Conservation (phyloP, 106 monocot genomes). For the Platanthera guangdongensis region DNA sequence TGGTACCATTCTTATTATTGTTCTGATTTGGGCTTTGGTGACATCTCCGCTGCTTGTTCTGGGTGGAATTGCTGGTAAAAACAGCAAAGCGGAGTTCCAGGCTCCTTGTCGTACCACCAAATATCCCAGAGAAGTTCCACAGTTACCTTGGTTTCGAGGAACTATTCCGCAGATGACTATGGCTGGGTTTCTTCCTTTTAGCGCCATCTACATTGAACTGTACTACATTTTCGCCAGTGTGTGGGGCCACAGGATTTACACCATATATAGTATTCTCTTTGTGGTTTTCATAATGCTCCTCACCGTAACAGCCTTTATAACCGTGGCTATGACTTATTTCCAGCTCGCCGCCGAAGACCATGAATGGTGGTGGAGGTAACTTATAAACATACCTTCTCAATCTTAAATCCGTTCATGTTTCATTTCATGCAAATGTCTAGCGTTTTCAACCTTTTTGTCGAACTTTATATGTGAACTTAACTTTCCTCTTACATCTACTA, state of each 20-base stretch:
- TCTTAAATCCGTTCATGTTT: no score
- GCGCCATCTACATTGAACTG: conserved; percentile 59
- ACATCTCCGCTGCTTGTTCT: conserved; percentile 56
- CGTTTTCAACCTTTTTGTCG: no score
- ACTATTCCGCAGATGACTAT: conserved; percentile 48
- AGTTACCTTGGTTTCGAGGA: conserved; percentile 50
- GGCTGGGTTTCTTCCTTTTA: conserved; percentile 63
- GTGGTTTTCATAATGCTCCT: conserved; percentile 68
- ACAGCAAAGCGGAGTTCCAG: conserved; percentile 46
- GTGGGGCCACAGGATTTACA: conserved; percentile 71
- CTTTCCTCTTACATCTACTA: no score
- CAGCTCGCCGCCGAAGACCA: conserved; percentile 49
- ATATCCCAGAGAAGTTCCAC: conserved; percentile 57
- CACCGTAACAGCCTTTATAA: conserved; percentile 62
- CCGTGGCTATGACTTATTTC: conserved; percentile 65
- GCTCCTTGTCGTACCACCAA: conserved; percentile 68
- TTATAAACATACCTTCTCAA: neutral
- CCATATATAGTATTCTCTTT: conserved; percentile 58
- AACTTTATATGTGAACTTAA: no score
- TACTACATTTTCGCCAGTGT: conserved; percentile 74
- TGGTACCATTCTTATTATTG: conserved; percentile 53
- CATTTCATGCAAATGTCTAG: no score
- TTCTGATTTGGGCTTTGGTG: conserved; percentile 52
- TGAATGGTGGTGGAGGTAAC: conserved; percentile 35
- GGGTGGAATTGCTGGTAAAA: conserved; percentile 67